A percentile compares a stretch with the other conserved stretches of the same genome.
Conservation (phyloP, 2,329 filamentous ascomycete species). For the Apiospora aurea region DNA sequence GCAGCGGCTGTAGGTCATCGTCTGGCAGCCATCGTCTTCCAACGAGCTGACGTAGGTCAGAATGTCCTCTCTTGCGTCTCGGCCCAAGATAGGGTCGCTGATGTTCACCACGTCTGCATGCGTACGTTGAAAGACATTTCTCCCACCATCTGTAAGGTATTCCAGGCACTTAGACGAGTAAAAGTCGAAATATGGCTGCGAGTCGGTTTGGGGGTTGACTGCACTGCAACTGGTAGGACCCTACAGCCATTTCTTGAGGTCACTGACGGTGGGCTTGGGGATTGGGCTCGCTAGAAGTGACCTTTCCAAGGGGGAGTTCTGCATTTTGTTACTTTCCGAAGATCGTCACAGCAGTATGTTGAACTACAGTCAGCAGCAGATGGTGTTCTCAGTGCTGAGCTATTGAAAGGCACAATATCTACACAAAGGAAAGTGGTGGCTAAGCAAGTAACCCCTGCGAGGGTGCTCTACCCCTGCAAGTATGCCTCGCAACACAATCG, state of each 20-base stretch:
- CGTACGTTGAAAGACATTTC: neutral
- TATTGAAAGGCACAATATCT: too few species aligned
- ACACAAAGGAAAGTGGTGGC: too few species aligned
- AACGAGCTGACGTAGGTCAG: neutral
- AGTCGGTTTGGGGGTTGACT: neutral
- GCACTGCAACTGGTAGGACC: neutral
- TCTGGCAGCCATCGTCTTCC: neutral
- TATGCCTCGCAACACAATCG: too few species aligned
- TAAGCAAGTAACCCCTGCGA: too few species aligned
- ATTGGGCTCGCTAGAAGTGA: neutral
- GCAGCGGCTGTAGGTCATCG: neutral
- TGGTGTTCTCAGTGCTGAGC: too few species aligned
- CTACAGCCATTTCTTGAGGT: neutral
- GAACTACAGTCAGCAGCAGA: too few species aligned
- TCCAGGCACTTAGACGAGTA: neutral
- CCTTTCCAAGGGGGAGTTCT: neutral
- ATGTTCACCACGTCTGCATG: neutral
- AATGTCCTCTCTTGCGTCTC: neutral
- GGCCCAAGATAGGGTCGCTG: neutral
- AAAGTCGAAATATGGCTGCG: neutral
- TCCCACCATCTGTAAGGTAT: neutral
- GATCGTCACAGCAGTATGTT: too few species aligned
- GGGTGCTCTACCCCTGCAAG: too few species aligned
- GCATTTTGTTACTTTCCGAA: neutral
- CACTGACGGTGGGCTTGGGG: neutral